Conservation (phyloP, 768 basidiomycete species). For the Boletus sp. region DNA sequence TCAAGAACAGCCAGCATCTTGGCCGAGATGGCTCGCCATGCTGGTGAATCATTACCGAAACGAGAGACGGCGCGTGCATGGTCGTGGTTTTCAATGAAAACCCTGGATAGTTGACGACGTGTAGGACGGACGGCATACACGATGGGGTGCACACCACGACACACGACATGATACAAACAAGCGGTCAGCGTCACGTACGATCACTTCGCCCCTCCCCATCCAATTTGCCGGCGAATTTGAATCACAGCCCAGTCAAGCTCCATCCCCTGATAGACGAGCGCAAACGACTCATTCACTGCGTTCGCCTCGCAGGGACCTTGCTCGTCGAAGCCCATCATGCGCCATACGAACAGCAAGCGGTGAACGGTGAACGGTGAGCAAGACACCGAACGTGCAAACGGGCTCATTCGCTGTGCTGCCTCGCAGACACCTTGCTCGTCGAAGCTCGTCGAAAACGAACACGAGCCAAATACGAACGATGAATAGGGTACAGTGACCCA, state of each 20-base stretch:
- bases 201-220: not conserved
- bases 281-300: conserved; percentile 10
- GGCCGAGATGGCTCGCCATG: conserved; percentile 57
- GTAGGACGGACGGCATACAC: conserved; percentile 3
- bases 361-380: conserved; percentile 9
- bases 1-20: conserved; percentile 67
- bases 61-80: conserved; percentile 62
- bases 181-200: conserved; percentile 8
- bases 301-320: conserved; percentile 22
- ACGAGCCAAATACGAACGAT: conserved; percentile 10
- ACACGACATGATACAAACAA: conserved; percentile 2
- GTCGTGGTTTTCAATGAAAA: conserved; percentile 73
- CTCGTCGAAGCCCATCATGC: not conserved
- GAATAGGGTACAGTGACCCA: conserved; percentile 5
- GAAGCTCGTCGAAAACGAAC: conserved; percentile 5
- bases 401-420: conserved; percentile 14
- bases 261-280: not conserved
- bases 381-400: conserved; percentile 10
- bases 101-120: conserved; percentile 30
- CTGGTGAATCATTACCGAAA: conserved; percentile 57
- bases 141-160: not conserved
- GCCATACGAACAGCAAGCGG: not conserved
- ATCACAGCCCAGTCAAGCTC: not conserved
- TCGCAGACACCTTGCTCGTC: conserved; percentile 19
- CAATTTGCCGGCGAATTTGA: conserved; percentile 3